Evolutionary conservation across 306 rosid genomes (phyloP).

Genomic region (Comarum palustre): DNA sequence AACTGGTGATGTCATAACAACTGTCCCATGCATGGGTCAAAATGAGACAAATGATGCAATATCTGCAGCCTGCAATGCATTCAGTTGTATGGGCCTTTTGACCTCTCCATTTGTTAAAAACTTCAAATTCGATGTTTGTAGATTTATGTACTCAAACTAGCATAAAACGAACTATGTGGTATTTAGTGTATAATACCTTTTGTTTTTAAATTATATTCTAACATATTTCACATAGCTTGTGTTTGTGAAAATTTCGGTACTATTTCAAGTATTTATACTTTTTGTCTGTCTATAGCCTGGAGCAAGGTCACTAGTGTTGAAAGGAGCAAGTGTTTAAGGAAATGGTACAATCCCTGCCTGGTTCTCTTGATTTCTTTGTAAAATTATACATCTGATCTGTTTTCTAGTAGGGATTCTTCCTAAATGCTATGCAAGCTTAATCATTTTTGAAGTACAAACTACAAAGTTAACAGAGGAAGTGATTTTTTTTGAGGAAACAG

Average conservation of each 20-base stretch:
- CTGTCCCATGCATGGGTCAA: slow-evolving; percentile 82
- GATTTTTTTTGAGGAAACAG: too few relatives aligned
- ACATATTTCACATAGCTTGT: slow-evolving; percentile 7
- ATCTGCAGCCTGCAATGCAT: slow-evolving; percentile 77
- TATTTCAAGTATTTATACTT: slow-evolving; percentile 4
- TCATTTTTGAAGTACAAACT: background rate
- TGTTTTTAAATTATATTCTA: background rate
- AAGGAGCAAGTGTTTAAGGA: slow-evolving; percentile 74
- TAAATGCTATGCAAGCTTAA: background rate
- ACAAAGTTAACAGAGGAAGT: background rate
- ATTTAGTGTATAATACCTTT: background rate
- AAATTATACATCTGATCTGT: background rate
- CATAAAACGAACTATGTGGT: background rate
- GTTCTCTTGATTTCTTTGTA: slow-evolving; percentile 19
- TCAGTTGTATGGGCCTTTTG: slow-evolving; percentile 46
- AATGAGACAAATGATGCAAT: slow-evolving; percentile 91
- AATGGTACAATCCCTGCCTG: slow-evolving; percentile 55
- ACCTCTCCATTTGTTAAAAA: slow-evolving; percentile 19
- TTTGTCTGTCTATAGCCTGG: slow-evolving; percentile 66
- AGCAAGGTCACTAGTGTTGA: slow-evolving; percentile 84
- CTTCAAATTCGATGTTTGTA: slow-evolving; percentile 13
- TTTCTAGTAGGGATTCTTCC: background rate
- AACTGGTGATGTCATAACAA: slow-evolving; percentile 79
- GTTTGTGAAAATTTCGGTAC: background rate
- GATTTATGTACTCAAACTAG: background rate